Conservation (phyloP, 2,329 filamentous ascomycete species). For the Calonectria ilicicola region DNA sequence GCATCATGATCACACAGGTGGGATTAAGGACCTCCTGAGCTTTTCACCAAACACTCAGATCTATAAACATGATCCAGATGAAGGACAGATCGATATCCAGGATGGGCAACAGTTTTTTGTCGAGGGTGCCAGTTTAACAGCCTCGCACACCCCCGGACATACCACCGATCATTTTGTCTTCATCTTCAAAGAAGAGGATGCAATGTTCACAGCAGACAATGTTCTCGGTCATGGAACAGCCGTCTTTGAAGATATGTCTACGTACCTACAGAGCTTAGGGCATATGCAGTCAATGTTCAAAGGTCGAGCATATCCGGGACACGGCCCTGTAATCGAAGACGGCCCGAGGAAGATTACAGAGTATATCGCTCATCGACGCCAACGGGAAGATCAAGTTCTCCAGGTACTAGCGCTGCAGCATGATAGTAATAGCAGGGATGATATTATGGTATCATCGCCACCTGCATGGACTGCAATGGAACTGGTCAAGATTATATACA, state of each 20-base stretch:
- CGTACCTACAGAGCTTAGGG: slow-evolving; percentile 77
- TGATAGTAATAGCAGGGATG: slow-evolving; percentile 49
- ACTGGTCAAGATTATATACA: slow-evolving; percentile 90
- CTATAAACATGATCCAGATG: slow-evolving; percentile 73
- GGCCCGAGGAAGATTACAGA: slow-evolving; percentile 79
- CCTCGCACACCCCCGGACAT: slow-evolving; percentile 75
- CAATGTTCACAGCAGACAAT: slow-evolving; percentile 91
- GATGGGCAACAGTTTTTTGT: slow-evolving; percentile 67
- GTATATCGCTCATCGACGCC: slow-evolving; percentile 84
- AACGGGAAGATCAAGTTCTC: slow-evolving; percentile 84
- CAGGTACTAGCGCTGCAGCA: slow-evolving; percentile 61
- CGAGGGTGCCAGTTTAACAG: slow-evolving; percentile 75
- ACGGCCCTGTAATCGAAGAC: slow-evolving; percentile 83
- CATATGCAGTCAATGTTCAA: slow-evolving; percentile 75
- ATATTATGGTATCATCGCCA: slow-evolving; percentile 32
- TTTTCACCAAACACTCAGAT: slow-evolving; percentile 73
- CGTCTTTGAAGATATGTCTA: slow-evolving; percentile 81
- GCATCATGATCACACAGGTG: slow-evolving; percentile 88
- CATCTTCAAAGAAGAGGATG: slow-evolving; percentile 80
- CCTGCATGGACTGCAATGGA: slow-evolving; percentile 78
- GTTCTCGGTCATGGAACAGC: slow-evolving; percentile 88
- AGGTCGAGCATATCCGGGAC: slow-evolving; percentile 86
- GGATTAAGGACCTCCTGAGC: slow-evolving; percentile 75
- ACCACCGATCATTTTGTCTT: slow-evolving; percentile 86
- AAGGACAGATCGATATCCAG: slow-evolving; percentile 57